A percentile compares a stretch with the other conserved stretches of the same genome.
Evolutionary conservation across 768 basidiomycete genomes (phyloP).

Genomic region (Pleurotus platypus): DNA sequence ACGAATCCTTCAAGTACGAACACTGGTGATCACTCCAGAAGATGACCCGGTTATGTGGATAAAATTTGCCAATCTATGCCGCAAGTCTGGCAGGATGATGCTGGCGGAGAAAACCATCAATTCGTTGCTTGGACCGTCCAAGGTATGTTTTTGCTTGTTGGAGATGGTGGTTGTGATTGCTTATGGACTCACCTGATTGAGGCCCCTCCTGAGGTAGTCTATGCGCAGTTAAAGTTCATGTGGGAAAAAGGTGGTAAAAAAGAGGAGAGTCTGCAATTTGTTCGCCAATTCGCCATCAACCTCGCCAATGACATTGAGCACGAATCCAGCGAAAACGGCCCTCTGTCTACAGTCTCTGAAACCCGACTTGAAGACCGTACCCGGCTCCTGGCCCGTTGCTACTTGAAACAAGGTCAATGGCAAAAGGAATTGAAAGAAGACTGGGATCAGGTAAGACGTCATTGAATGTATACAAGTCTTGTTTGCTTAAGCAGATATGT

Average conservation of each 20-base stretch:
- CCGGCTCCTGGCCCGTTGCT: conserved; percentile 89
- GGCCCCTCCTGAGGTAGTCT: conserved; percentile 94
- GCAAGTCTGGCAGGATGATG: conserved; percentile 89
- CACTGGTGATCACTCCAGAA: conserved; percentile 87
- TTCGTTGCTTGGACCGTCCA: conserved; percentile 76
- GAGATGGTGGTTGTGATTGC: too few relatives aligned
- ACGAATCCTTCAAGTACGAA: conserved; percentile 91
- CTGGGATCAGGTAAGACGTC: conserved; percentile 66
- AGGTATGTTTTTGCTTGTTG: conserved; percentile 31
- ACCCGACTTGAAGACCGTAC: conserved; percentile 67
- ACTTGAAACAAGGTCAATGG: conserved; percentile 96
- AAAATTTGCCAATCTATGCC: conserved; percentile 96
- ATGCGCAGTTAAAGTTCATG: conserved; percentile 92
- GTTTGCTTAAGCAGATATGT: too few relatives aligned
- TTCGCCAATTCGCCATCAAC: conserved; percentile 78
- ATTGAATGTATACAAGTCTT: background rate
- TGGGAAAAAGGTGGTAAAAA: conserved; percentile 83
- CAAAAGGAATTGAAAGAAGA: conserved; percentile 76
- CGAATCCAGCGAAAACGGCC: conserved; percentile 25
- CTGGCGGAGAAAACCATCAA: conserved; percentile 97
- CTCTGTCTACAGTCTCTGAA: conserved; percentile 42
- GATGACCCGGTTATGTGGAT: conserved; percentile 99
- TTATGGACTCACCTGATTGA: conserved; percentile 29
- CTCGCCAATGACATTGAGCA: conserved; percentile 72
- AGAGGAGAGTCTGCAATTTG: conserved; percentile 69